Conservation (phyloP, 306 rosid species). For the Ziziphus jujuba region DNA sequence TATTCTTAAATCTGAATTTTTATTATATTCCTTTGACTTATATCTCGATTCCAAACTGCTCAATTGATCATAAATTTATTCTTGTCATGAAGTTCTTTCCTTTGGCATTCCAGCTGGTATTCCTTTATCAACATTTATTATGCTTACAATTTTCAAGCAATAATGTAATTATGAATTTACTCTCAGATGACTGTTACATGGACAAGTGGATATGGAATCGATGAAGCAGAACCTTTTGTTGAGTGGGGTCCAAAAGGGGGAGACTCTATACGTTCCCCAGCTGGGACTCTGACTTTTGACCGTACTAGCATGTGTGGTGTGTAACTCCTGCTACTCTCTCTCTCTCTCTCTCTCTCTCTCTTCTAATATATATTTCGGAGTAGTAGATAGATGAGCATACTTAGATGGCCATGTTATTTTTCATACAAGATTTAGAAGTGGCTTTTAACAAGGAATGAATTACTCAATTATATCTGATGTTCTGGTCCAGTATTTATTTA, state of each 20-base stretch:
- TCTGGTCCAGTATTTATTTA: too few relatives aligned
- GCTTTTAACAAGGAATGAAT: too few relatives aligned
- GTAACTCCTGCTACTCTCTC: background rate
- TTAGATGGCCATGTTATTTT: background rate
- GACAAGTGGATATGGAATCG: constrained; percentile 81
- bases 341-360: background rate
- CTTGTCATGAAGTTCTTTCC: background rate
- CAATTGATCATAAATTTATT: background rate
- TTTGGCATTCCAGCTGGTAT: too few relatives aligned
- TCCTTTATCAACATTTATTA: background rate
- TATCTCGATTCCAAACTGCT: background rate
- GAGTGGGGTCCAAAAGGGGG: constrained; percentile 68
- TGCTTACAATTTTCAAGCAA: background rate
- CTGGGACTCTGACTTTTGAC: constrained; percentile 77
- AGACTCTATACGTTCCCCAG: constrained; percentile 42
- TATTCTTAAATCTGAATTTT: background rate
- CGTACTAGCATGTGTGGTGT: constrained; percentile 73
- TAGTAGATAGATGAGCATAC: background rate
- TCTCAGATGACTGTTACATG: constrained; percentile 78
- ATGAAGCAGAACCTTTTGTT: constrained; percentile 73
- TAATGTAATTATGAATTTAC: constrained; percentile 15
- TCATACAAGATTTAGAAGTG: too few relatives aligned
- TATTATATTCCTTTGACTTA: background rate
- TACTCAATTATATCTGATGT: too few relatives aligned
- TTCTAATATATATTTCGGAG: background rate